These are phyloP conservation scores for Arabidopsis suecica DNA, from an alignment of 345 rosid genomes.

Conservation along the genomic window DNA sequence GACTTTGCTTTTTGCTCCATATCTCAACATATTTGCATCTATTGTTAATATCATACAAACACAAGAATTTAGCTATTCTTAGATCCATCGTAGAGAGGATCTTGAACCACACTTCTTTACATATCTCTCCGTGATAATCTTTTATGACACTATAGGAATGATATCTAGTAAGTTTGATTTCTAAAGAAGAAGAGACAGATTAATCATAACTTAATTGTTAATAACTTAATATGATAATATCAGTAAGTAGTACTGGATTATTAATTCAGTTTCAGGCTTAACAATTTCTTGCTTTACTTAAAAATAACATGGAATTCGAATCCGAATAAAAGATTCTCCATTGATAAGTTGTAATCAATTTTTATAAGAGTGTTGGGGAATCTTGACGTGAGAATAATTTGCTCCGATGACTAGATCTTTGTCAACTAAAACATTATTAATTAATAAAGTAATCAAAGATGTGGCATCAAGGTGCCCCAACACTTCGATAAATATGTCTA, in stretches of 20 bases:
- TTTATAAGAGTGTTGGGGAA: neutral
- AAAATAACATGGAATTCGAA: neutral
- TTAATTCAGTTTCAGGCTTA: neutral
- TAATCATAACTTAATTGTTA: neutral
- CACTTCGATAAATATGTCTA: constrained; percentile 1
- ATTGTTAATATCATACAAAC: neutral
- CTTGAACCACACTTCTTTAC: neutral
- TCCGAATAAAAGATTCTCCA: neutral
- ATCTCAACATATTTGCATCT: neutral
- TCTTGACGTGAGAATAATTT: neutral
- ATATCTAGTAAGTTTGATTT: neutral
- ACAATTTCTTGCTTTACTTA: neutral
- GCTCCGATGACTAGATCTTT: neutral
- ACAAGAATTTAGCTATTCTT: neutral
- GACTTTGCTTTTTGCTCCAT: constrained; percentile 21
- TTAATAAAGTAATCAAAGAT: neutral
- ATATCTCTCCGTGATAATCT: neutral
- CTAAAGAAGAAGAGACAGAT: neutral
- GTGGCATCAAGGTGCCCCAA: constrained; percentile 1
- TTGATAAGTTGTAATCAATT: neutral
- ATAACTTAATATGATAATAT: neutral
- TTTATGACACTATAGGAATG: neutral
- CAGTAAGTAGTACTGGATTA: neutral
- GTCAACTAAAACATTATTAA: constrained; percentile 7
- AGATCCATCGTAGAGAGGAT: neutral